A percentile compares a stretch with the other conserved stretches of the same genome.
These are phyloP conservation scores for Cyclostephanos invisitatus DNA, from an alignment of 108 stramenopile species.

Conservation along the genomic window DNA sequence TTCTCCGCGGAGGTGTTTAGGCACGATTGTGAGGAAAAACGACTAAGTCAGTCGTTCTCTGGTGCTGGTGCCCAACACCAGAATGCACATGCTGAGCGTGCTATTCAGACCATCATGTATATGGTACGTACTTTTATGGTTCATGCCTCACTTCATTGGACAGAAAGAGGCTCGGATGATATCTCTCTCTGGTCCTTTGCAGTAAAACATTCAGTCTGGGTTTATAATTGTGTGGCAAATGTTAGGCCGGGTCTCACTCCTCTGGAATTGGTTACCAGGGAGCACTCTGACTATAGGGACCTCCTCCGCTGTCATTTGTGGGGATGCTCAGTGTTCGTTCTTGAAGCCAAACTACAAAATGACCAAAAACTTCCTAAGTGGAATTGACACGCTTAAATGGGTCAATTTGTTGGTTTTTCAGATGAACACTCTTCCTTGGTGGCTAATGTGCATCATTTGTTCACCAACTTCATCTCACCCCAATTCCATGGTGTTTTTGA, in stretches of 20 bases:
- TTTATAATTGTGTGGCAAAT: slow-evolving; percentile 42
- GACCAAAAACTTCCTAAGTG: slow-evolving; percentile 21
- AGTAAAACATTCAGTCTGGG: slow-evolving; percentile 42
- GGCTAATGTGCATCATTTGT: slow-evolving; percentile 20
- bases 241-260: background rate
- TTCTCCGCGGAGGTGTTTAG: slow-evolving; percentile 22
- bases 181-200: slow-evolving; percentile 54
- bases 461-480: slow-evolving; percentile 36
- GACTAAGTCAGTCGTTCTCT: slow-evolving; percentile 22
- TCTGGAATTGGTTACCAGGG: background rate
- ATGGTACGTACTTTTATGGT: slow-evolving; percentile 46
- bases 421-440: too few relatives aligned
- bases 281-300: background rate
- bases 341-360: slow-evolving; percentile 24
- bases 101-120: slow-evolving; percentile 44
- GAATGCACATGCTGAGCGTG: slow-evolving; percentile 50
- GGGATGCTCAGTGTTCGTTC: slow-evolving; percentile 46
- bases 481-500: slow-evolving; percentile 31
- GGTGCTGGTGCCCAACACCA: slow-evolving; percentile 51
- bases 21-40: background rate
- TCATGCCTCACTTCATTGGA: slow-evolving; percentile 48
- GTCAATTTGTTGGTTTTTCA: slow-evolving; percentile 14
- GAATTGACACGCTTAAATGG: slow-evolving; percentile 1
- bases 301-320: slow-evolving; percentile 14
- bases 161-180: slow-evolving; percentile 1